These are phyloP conservation scores for Adansonia grandidieri DNA, from an alignment of 441 rosid genomes.

Conservation along the genomic window DNA sequence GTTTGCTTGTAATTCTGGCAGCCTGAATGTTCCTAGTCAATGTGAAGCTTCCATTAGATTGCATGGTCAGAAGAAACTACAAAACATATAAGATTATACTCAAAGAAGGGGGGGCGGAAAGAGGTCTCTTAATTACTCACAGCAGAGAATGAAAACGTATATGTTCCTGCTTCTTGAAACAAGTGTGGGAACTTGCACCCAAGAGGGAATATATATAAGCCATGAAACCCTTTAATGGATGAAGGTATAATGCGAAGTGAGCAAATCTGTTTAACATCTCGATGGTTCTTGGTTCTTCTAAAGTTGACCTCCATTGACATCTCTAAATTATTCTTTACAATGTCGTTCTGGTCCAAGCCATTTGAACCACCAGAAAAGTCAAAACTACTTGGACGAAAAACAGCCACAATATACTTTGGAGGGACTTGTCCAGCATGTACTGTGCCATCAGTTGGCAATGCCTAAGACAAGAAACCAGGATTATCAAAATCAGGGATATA, in stretches of 20 bases:
- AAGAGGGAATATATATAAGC: slow-evolving; percentile 62
- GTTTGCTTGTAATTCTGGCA: slow-evolving; percentile 44
- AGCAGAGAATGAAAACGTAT: slow-evolving; percentile 52
- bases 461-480: slow-evolving; percentile 45
- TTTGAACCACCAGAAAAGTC: slow-evolving; percentile 39
- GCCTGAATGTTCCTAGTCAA: slow-evolving; percentile 41
- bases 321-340: slow-evolving; percentile 45
- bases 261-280: slow-evolving; percentile 34
- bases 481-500: neutral
- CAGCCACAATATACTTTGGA: slow-evolving; percentile 68
- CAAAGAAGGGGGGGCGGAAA: neutral
- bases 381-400: slow-evolving; percentile 64
- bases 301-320: slow-evolving; percentile 57
- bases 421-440: slow-evolving; percentile 54
- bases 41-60: slow-evolving; percentile 22
- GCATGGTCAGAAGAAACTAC: slow-evolving; percentile 12
- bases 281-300: slow-evolving; percentile 25
- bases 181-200: slow-evolving; percentile 35
- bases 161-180: slow-evolving; percentile 58
- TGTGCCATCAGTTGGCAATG: slow-evolving; percentile 39
- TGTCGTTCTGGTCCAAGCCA: slow-evolving; percentile 57
- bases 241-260: slow-evolving; percentile 41
- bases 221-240: slow-evolving; percentile 44
- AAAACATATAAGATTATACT: slow-evolving; percentile 11
- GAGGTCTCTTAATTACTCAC: slow-evolving; percentile 42